Evolutionary conservation across 2,329 filamentous ascomycete species (phyloP).

Genomic region (Triangularia verruculosa): DNA sequence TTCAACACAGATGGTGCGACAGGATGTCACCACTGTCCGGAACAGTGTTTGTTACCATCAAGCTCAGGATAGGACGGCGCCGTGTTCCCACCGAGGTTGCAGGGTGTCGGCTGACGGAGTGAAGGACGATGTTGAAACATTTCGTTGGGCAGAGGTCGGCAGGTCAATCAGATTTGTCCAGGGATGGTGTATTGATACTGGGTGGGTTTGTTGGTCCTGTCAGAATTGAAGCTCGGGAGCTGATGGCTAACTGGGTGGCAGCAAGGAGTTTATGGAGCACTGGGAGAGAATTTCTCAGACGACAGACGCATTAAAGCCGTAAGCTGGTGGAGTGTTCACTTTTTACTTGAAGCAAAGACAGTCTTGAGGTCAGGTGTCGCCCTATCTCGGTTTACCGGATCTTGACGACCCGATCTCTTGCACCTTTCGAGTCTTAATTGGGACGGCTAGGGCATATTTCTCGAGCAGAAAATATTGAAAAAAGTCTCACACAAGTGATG

Average conservation of each 20-base stretch:
- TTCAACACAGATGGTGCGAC: neutral
- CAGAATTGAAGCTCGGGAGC: neutral
- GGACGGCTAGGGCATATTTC: too few relatives aligned
- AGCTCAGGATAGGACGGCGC: neutral
- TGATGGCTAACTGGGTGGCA: neutral
- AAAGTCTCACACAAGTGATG: too few relatives aligned
- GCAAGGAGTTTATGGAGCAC: neutral
- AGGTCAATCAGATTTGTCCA: neutral
- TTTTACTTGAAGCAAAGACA: too few relatives aligned
- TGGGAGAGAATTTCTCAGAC: neutral
- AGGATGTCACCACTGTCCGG: neutral
- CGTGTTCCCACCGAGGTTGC: neutral
- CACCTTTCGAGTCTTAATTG: too few relatives aligned
- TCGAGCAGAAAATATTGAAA: too few relatives aligned
- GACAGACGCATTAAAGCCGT: too few relatives aligned
- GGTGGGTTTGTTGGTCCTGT: neutral
- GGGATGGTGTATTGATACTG: neutral
- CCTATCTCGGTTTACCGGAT: too few relatives aligned
- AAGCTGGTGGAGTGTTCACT: too few relatives aligned
- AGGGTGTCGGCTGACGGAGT: neutral
- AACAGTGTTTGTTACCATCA: neutral
- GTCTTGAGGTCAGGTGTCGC: too few relatives aligned
- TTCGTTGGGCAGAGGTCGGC: neutral
- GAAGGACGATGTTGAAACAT: neutral
- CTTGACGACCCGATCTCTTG: too few relatives aligned